A percentile compares a stretch with the other conserved stretches of the same genome.
These are phyloP conservation scores for Exophiala spinifera DNA, from an alignment of 2,329 filamentous ascomycete genomes.

Conservation along the genomic window DNA sequence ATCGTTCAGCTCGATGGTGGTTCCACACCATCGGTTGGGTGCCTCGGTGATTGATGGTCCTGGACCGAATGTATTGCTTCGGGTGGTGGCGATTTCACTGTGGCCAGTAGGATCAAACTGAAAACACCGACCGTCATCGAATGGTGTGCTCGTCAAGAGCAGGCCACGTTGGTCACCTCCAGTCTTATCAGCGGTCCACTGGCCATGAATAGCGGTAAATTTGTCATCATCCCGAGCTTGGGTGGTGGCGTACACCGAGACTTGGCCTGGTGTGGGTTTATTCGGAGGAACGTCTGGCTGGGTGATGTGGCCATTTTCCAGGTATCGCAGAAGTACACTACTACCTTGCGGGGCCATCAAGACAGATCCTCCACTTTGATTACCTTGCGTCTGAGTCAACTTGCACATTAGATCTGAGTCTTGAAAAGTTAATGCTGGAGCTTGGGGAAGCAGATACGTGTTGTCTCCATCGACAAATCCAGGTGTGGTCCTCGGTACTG, in stretches of 20 bases:
- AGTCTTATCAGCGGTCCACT: conserved; percentile 3
- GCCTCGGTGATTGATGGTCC: background rate
- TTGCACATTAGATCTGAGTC: conserved; percentile 2
- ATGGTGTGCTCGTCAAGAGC: background rate
- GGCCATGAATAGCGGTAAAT: conserved; percentile 4
- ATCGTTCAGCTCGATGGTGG: background rate
- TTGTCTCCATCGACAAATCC: background rate
- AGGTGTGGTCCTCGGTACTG: background rate
- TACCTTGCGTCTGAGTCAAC: background rate
- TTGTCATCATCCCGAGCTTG: conserved; percentile 2
- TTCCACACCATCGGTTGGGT: conserved; percentile 1
- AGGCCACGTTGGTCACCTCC: conserved; percentile 3
- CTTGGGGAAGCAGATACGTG: conserved; percentile 1
- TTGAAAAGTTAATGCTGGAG: background rate
- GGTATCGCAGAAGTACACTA: background rate
- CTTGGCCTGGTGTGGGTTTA: conserved; percentile 1
- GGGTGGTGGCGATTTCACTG: background rate
- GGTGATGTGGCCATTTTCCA: conserved; percentile 2
- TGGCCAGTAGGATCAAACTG: conserved; percentile 3
- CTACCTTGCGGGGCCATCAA: background rate
- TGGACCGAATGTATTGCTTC: conserved; percentile 1
- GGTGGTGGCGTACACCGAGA: conserved; percentile 2
- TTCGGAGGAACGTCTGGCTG: background rate
- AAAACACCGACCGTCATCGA: conserved; percentile 3
- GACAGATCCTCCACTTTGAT: background rate